These are phyloP conservation scores for Microsporum canis DNA, from an alignment of 2,329 filamentous ascomycete genomes.

Conservation along the genomic window DNA sequence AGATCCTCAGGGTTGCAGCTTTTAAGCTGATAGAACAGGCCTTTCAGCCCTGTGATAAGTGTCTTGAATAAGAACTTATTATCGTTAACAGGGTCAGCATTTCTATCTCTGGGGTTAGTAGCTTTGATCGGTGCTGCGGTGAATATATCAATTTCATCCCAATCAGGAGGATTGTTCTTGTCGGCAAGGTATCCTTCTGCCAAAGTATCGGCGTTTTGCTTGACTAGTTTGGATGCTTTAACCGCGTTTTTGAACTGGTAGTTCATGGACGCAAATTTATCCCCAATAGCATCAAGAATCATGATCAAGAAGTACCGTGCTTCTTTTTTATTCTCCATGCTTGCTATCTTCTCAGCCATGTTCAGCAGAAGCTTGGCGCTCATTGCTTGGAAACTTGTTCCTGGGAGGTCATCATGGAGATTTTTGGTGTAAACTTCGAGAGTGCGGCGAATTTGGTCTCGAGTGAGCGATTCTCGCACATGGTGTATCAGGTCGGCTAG, in stretches of 20 bases:
- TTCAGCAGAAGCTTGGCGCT: constrained; percentile 93
- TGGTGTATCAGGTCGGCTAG: constrained; percentile 96
- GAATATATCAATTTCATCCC: constrained; percentile 98
- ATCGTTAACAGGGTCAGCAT: constrained; percentile 80
- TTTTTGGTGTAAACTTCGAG: constrained; percentile 97
- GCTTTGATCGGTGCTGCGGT: constrained; percentile 92
- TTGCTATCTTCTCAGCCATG: constrained; percentile 96
- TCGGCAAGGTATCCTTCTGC: constrained; percentile 77
- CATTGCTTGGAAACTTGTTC: constrained; percentile 99
- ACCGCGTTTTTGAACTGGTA: constrained; percentile 88
- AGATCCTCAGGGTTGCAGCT: constrained; percentile 65
- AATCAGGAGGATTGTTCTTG: constrained; percentile 69
- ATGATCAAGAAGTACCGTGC: constrained; percentile 92
- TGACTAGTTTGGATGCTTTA: constrained; percentile 72
- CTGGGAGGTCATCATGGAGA: constrained; percentile 86
- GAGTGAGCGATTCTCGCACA: constrained; percentile 74
- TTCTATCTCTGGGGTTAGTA: constrained; percentile 77
- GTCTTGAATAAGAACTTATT: constrained; percentile 99
- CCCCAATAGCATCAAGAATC: constrained; percentile 94
- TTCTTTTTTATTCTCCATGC: constrained; percentile 83
- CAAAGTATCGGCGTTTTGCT: constrained; percentile 53
- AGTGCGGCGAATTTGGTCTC: constrained; percentile 86
- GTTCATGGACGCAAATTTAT: constrained; percentile 98
- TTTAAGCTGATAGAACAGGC: constrained; percentile 88
- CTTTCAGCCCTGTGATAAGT: constrained; percentile 87